Evolutionary conservation across 208 protist genomes (phyloP).

Genomic region (Crithidia acanthocephali): DNA sequence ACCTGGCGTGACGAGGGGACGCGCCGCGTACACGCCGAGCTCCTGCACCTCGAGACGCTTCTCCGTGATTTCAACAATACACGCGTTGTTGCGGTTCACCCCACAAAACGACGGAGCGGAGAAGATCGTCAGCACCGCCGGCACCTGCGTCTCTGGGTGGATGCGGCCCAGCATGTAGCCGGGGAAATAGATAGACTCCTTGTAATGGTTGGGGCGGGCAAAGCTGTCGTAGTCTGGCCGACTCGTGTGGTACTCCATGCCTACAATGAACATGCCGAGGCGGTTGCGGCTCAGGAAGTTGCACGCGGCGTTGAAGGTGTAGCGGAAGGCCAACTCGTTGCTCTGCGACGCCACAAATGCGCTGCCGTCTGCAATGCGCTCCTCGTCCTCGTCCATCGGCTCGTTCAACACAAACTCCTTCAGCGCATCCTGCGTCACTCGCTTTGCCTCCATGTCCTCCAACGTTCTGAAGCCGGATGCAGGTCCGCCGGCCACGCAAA

Average conservation of each 20-base stretch:
- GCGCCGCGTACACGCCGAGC: slow-evolving; percentile 45
- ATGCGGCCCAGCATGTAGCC: slow-evolving; percentile 72
- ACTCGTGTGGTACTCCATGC: slow-evolving; percentile 83
- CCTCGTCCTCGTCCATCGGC: slow-evolving; percentile 86
- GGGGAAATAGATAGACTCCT: slow-evolving; percentile 82
- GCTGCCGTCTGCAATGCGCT: slow-evolving; percentile 55
- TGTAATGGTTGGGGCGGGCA: slow-evolving; percentile 68
- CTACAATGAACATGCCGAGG: slow-evolving; percentile 63
- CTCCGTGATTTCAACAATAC: slow-evolving; percentile 46
- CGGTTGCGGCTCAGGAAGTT: slow-evolving; percentile 82
- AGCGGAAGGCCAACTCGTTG: slow-evolving; percentile 58
- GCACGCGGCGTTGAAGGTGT: slow-evolving; percentile 80
- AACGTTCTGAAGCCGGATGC: slow-evolving; percentile 55
- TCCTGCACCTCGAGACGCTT: slow-evolving; percentile 58
- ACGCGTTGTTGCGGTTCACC: slow-evolving; percentile 81
- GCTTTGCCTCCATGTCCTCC: slow-evolving; percentile 41
- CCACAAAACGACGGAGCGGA: slow-evolving; percentile 80
- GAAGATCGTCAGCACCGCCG: slow-evolving; percentile 73
- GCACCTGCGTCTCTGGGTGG: slow-evolving; percentile 60
- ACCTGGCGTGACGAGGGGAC: slow-evolving; percentile 70
- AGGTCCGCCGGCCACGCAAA: slow-evolving; percentile 73
- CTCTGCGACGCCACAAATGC: slow-evolving; percentile 61
- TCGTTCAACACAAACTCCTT: slow-evolving; percentile 80
- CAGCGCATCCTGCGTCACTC: slow-evolving; percentile 31
- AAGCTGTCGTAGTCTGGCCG: slow-evolving; percentile 77